Conservation (phyloP, 2,329 filamentous ascomycete species). For the Rachicladosporium sp. region DNA sequence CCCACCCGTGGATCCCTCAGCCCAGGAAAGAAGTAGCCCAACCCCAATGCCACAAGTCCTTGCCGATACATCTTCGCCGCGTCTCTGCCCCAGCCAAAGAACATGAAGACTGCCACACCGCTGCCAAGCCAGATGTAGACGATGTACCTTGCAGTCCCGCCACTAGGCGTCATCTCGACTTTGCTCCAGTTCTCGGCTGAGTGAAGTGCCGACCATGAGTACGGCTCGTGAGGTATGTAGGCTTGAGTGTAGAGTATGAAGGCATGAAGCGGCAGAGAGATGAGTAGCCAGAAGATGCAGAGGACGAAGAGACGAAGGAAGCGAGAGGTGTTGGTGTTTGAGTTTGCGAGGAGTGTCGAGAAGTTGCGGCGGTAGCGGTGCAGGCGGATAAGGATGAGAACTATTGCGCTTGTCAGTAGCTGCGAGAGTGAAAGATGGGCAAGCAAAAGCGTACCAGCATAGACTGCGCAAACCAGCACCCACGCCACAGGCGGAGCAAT, state of each 20-base stretch:
- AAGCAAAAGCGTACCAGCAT: constrained; percentile 38
- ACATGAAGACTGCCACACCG: constrained; percentile 46
- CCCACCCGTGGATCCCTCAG: neutral
- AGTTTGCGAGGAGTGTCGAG: constrained; percentile 40
- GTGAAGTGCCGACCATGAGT: constrained; percentile 43
- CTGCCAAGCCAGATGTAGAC: constrained; percentile 45
- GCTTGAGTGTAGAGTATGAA: constrained; percentile 38
- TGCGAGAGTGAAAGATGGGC: too few species aligned
- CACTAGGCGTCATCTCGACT: constrained; percentile 36
- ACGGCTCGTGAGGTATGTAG: constrained; percentile 15
- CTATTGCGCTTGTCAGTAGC: constrained; percentile 26
- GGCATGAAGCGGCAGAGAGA: constrained; percentile 41
- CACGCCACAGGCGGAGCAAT: constrained; percentile 46
- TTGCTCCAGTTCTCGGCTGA: constrained; percentile 33
- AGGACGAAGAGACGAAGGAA: constrained; percentile 52
- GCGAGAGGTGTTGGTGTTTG: constrained; percentile 44
- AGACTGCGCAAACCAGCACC: constrained; percentile 41
- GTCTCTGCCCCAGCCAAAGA: constrained; percentile 53
- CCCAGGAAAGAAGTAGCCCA: constrained; percentile 14
- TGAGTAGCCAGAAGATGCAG: constrained; percentile 36
- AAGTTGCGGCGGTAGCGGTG: constrained; percentile 48
- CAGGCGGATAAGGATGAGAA: constrained; percentile 48
- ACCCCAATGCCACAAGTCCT: constrained; percentile 30
- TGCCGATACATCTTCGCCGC: constrained; percentile 43
- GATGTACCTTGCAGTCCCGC: constrained; percentile 38